Evolutionary conservation across 768 basidiomycete species (phyloP), one percentile per base, ranked within the genome.

Genomic region (Psilocybe azurescens): DNA sequence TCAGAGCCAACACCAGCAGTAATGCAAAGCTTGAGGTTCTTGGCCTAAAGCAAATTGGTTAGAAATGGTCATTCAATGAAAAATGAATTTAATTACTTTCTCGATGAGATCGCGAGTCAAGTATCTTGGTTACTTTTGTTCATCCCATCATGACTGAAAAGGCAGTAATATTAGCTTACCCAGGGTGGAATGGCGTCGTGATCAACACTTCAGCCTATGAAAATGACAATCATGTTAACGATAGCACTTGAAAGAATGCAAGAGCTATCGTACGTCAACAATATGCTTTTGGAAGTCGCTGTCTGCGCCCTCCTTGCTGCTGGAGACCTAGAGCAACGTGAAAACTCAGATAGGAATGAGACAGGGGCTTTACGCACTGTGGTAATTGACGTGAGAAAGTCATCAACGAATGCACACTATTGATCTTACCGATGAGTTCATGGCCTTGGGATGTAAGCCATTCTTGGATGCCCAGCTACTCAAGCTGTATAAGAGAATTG

Each of bases 1-100:
- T 95, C 95, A 18, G 91, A 93, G 10, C 94, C 93, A 51, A 95
- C 93, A 74, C 93, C 93, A 61, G 94, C 95, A 24, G 95, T 97
- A 70, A 96, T 84, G 70, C 91, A 93, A 59, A 96, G 73, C 77
- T 94, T 96, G 63, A 97, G 85, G 68, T 95, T 95, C 77, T 90
- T 90, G 33, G 95, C 93, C 85, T 93, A 58, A 72, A 52, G 9
- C 28, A 56, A 11, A 28, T 54, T 8, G 36, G 44, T 59, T 51
- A 33, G 62, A 20, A 52, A 47, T 56, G n/a, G 14, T 30, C 39
- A 30, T 9, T 20, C 41, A 59, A 44, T n/a, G 28, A 16, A 53
- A 41, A 18, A 8, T 8, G 16, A 30, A 41, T 7, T 3, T 32
- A 44, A 73, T 51, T 70, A 84, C 89, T 82, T 90, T 91, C 55